phyloP scores from a whole-genome alignment of 148 eudicot genomes.

The Cornus suecica region DNA sequence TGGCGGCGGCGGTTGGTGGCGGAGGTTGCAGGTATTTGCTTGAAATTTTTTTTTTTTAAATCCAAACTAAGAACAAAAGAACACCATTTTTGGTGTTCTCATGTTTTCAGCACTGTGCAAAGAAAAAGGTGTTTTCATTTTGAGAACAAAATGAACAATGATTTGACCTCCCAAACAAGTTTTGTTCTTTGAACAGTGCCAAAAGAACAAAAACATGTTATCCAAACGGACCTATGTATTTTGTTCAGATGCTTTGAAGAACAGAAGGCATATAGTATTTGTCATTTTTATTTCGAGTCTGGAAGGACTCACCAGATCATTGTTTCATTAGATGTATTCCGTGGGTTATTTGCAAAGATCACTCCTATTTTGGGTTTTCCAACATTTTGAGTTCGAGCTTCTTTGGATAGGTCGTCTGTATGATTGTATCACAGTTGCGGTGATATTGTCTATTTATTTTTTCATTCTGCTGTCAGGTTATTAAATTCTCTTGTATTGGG shows the following conservation, averaged over 20 bases:
- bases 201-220: no score
- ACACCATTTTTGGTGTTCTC: no score
- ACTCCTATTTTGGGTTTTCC: not conserved
- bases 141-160: no score
- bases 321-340: not conserved
- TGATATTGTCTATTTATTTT: not conserved
- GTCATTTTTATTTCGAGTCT: not conserved
- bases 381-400: not conserved
- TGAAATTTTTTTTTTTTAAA: no score
- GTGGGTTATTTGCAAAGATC: not conserved
- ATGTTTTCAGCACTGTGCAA: no score
- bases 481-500: not conserved
- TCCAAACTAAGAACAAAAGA: no score
- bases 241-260: not conserved
- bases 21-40: no score
- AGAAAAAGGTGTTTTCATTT: no score
- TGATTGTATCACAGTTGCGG: not conserved
- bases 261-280: not conserved
- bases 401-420: not conserved
- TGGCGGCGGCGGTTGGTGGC: no score
- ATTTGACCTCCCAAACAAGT: no score
- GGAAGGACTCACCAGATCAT: not conserved
- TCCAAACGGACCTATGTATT: no score
- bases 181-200: no score
- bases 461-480: not conserved